phyloP scores from a whole-genome alignment of 148 eudicot genomes.

The Silene uniflora region DNA sequence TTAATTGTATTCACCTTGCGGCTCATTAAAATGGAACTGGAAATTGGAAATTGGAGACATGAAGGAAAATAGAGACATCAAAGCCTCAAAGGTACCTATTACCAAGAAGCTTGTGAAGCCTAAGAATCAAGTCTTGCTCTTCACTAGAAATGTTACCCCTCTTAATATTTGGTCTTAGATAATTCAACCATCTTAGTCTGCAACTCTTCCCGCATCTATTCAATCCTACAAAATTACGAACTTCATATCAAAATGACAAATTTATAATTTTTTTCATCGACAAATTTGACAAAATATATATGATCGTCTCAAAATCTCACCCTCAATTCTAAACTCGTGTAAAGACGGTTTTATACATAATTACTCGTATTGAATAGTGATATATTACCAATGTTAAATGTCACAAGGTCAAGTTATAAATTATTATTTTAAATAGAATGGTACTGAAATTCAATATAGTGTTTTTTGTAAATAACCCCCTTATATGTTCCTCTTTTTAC shows the following conservation, averaged over 20 bases:
- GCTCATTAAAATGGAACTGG: background rate
- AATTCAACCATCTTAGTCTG: constrained; percentile 75
- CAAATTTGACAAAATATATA: background rate
- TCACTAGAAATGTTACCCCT: constrained; percentile 67
- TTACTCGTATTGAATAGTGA: no score
- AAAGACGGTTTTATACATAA: no score
- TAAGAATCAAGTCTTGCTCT: constrained; percentile 64
- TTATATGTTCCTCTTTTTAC: no score
- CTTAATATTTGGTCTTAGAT: constrained; percentile 68
- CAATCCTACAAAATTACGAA: constrained; percentile 39
- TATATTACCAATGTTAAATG: no score
- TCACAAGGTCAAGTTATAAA: no score
- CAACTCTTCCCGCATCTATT: constrained; percentile 72
- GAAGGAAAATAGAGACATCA: background rate
- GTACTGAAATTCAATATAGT: background rate
- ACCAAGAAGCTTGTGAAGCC: constrained; percentile 79
- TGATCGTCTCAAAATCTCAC: no score
- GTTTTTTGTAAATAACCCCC: no score
- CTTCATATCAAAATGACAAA: background rate
- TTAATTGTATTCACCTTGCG: no score
- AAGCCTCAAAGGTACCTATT: constrained; percentile 59
- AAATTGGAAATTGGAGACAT: background rate
- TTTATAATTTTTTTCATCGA: background rate
- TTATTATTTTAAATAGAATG: background rate
- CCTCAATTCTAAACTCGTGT: no score